These are phyloP conservation scores for Abelmoschus esculentus DNA, from an alignment of 345 rosid species.

Conservation along the genomic window DNA sequence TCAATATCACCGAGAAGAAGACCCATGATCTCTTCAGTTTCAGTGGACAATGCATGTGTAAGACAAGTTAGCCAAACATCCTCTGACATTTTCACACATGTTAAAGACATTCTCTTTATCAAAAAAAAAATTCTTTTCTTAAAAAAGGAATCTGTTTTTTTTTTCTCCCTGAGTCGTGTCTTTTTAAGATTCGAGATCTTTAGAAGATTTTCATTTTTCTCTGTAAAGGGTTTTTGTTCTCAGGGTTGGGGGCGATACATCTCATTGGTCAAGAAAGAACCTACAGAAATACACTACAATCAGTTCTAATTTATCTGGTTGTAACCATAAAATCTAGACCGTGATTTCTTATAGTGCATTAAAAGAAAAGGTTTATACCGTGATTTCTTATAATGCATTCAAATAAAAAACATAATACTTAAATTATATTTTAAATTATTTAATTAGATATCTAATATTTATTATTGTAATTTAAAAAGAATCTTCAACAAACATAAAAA, in stretches of 20 bases:
- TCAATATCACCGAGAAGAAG: slow-evolving; percentile 96
- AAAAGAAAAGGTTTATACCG: not conserved
- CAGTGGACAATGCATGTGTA: slow-evolving; percentile 95
- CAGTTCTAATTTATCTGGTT: not conserved
- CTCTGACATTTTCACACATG: slow-evolving; percentile 79
- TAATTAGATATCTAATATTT: no score
- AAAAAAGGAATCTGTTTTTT: not conserved
- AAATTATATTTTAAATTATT: no score
- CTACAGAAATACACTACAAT: not conserved
- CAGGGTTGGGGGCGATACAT: not conserved
- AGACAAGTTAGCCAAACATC: slow-evolving; percentile 95
- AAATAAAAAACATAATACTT: no score
- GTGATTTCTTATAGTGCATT: not conserved
- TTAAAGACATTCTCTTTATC: slow-evolving; percentile 52
- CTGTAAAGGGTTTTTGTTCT: not conserved
- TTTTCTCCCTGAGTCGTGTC: no score
- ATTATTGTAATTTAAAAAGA: no score
- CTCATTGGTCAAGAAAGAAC: not conserved
- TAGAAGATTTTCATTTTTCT: not conserved
- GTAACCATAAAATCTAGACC: not conserved
- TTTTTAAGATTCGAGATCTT: not conserved
- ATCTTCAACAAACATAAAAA: no score
- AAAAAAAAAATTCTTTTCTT: not conserved
- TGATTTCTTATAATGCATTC: no score
- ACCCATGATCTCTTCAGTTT: slow-evolving; percentile 99